phyloP scores from a whole-genome alignment of 371 early-diverging fungal species.

The Mortierella sp. region DNA sequence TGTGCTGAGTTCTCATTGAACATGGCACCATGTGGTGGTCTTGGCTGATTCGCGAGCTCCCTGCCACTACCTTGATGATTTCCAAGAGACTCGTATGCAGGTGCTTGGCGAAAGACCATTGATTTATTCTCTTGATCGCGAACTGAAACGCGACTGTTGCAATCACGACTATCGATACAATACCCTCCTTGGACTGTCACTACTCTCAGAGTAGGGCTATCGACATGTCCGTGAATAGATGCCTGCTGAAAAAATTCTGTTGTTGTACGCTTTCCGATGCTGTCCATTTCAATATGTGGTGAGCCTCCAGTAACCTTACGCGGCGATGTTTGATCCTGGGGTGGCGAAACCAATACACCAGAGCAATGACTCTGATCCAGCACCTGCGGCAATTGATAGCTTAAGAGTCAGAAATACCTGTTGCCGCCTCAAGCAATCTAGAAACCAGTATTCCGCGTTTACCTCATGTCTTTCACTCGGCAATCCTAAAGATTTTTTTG shows the following conservation, averaged over 20 bases:
- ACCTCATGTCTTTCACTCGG: neutral
- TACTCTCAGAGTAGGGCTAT: neutral
- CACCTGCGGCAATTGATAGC: neutral
- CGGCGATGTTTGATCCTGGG: neutral
- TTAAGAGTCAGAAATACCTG: neutral
- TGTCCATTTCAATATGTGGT: neutral
- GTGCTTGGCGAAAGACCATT: neutral
- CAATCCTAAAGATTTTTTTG: neutral
- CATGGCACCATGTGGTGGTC: neutral
- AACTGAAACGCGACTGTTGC: neutral
- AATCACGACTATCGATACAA: neutral
- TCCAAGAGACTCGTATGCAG: neutral
- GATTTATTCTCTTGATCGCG: neutral
- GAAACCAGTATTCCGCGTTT: neutral
- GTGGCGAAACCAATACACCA: neutral
- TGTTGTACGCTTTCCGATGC: neutral
- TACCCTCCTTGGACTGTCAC: slow-evolving; percentile 6
- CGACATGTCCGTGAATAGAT: neutral
- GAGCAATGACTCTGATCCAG: neutral
- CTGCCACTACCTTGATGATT: neutral
- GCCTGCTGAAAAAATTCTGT: neutral
- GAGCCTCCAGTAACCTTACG: neutral
- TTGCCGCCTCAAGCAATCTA: too few relatives aligned
- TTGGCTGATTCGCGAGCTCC: neutral
- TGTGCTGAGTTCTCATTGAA: neutral